Evolutionary conservation across 139 green algal genomes (phyloP).

Genomic region (Auxenochlorella protothecoides): DNA sequence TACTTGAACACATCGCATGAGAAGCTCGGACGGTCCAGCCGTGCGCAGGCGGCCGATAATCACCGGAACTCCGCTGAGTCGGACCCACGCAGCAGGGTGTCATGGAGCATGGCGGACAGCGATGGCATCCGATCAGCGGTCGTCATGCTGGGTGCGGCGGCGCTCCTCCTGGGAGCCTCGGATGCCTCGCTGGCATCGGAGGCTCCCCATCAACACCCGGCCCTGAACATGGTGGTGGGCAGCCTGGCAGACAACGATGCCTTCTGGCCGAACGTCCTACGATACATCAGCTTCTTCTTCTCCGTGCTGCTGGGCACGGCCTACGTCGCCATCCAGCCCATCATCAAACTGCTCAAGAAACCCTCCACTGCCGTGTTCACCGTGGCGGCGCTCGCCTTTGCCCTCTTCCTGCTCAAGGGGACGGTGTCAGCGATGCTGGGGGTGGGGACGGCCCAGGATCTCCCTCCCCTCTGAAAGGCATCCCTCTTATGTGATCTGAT

Average conservation of each 20-base stretch:
- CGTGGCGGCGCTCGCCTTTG: constrained; percentile 24
- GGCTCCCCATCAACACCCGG: too few species aligned
- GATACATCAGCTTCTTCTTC: constrained; percentile 79
- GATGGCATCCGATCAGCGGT: too few species aligned
- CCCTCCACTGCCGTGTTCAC: constrained; percentile 47
- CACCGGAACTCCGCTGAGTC: too few species aligned
- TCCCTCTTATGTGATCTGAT: constrained; percentile 5
- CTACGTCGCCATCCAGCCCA: constrained; percentile 67
- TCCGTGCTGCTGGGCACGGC: constrained; percentile 80
- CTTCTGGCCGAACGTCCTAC: constrained; percentile 67
- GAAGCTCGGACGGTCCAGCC: too few species aligned
- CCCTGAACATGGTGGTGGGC: not conserved
- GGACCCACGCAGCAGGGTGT: too few species aligned
- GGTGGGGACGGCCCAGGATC: constrained; percentile 9
- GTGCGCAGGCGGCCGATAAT: too few species aligned
- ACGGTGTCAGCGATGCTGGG: constrained; percentile 63
- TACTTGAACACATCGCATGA: not conserved
- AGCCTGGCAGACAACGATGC: constrained; percentile 51
- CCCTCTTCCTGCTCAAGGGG: constrained; percentile 35
- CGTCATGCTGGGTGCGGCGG: not conserved
- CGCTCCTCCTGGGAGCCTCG: not conserved
- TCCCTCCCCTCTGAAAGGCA: too few species aligned
- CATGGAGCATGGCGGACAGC: too few species aligned
- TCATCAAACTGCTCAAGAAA: constrained; percentile 55
- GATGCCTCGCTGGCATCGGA: not conserved